Percentiles rank a stretch among this genome's conserved stretches.
Evolutionary conservation across 73 alveolate species (phyloP).

Genomic region (Paramecium sonneborni): DNA sequence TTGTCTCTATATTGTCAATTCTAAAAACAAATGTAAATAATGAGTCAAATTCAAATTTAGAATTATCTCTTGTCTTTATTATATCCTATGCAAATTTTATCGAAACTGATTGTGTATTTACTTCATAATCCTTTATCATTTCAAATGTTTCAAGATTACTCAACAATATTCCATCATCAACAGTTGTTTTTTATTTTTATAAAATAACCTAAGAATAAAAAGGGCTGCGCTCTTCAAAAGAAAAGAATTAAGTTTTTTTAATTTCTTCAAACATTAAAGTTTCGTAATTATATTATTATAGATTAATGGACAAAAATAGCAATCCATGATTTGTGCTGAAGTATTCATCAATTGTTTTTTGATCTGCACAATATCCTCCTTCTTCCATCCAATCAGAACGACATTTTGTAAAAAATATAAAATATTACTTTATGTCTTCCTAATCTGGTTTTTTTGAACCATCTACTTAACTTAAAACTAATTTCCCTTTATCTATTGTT

Average conservation of each 20-base stretch:
- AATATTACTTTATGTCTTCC: neutral
- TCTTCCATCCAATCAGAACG: neutral
- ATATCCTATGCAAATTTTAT: neutral
- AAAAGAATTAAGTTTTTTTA: neutral
- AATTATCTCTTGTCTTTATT: neutral
- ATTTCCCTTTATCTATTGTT: neutral
- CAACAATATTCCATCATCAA: neutral
- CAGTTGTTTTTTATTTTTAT: neutral
- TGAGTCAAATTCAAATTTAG: neutral
- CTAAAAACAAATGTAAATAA: neutral
- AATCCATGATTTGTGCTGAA: constrained; percentile 8
- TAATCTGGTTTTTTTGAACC: neutral
- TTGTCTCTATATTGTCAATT: neutral
- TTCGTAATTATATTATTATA: neutral
- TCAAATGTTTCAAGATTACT: neutral
- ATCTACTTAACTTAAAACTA: neutral
- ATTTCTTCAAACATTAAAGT: neutral
- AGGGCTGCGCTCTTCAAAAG: neutral
- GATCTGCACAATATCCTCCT: neutral
- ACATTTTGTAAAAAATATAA: neutral
- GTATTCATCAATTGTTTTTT: neutral
- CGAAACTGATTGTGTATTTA: neutral
- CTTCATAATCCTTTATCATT: neutral
- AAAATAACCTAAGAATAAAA: neutral
- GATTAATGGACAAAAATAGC: neutral